phyloP scores from a whole-genome alignment of 768 basidiomycete genomes.

The Pleurotus sapidus region DNA sequence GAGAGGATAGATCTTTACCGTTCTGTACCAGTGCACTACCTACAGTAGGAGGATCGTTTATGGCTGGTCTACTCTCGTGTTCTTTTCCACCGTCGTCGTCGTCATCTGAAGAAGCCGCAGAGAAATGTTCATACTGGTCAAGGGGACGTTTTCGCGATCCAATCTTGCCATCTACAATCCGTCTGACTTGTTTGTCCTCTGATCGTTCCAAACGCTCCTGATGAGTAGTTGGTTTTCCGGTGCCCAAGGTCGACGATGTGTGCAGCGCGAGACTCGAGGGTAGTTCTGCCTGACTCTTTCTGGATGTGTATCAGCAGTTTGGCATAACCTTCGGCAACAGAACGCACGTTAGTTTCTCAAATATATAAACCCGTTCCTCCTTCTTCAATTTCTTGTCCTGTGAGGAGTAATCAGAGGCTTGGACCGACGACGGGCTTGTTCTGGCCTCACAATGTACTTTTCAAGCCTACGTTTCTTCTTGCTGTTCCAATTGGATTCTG shows the following conservation, averaged over 20 bases:
- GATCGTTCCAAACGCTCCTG: constrained; percentile 53
- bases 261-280: constrained; percentile 58
- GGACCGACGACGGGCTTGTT: background rate
- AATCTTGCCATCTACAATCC: constrained; percentile 43
- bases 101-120: constrained; percentile 9
- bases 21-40: constrained; percentile 70
- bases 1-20: constrained; percentile 55
- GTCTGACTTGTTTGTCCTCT: constrained; percentile 59
- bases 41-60: constrained; percentile 22
- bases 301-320: constrained; percentile 31
- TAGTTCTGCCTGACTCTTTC: constrained; percentile 73
- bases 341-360: constrained; percentile 80
- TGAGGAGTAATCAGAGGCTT: background rate
- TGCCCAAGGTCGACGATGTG: constrained; percentile 82
- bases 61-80: too few relatives aligned
- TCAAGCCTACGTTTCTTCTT: constrained; percentile 91
- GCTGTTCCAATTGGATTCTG: constrained; percentile 69
- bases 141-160: constrained; percentile 48
- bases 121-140: constrained; percentile 30
- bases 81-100: constrained; percentile 10
- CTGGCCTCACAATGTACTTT: constrained; percentile 76
- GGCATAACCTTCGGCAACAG: constrained; percentile 2
- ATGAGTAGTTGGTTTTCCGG: constrained; percentile 61
- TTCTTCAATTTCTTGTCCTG: constrained; percentile 93
- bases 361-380: constrained; percentile 74